Evolutionary conservation across 495 filamentous ascomycete genomes (phyloP), one percentile per base, ranked within the genome.

Genomic region (Lineolata rhizophorae): DNA sequence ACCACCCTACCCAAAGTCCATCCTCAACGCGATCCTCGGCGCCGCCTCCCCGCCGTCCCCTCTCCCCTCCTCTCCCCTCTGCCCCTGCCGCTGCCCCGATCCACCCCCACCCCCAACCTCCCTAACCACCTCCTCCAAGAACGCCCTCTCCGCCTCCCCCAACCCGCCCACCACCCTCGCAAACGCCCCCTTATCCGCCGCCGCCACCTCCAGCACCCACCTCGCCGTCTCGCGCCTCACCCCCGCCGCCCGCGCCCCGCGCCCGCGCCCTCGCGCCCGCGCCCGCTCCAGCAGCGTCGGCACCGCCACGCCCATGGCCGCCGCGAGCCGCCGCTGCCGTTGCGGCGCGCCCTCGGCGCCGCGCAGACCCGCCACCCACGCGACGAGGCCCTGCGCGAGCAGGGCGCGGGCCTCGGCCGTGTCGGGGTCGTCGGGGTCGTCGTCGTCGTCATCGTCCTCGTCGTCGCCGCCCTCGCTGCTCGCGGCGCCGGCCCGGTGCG

Each of bases 21-120:
- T 83, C 60, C 85, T 80, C 51, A 99, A 47, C 31, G 81, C 81
- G 64, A 99, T 99, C 37, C 56, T 91, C 10, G 87, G 90, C 52
- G n/a, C n/a, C n/a, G n/a, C n/a, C n/a, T n/a, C n/a, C n/a, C n/a
- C n/a, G n/a, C n/a, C n/a, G n/a, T 72, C 62, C 28, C 44, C 67
- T 37, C 58, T 67, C 20, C 48, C 39, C 46, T 50, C 36, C 21
- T 45, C 40, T n/a, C n/a, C n/a, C n/a, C n/a, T n/a, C n/a, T n/a
- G n/a, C n/a, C n/a, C n/a, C n/a, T n/a, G n/a, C n/a, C n/a, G n/a
- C 44, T 42, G 21, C 4, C 45, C 46, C 20, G 46, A 34, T 11
- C 44, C 45, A 8, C 32, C 57, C 36, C n/a, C 41, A 51, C 48
- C 42, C 8, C 56, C 57, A 2, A 62, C 73, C 28, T 63, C 65